Conservation (phyloP, 352 stramenopile genomes). For the Pythium aquatile region DNA sequence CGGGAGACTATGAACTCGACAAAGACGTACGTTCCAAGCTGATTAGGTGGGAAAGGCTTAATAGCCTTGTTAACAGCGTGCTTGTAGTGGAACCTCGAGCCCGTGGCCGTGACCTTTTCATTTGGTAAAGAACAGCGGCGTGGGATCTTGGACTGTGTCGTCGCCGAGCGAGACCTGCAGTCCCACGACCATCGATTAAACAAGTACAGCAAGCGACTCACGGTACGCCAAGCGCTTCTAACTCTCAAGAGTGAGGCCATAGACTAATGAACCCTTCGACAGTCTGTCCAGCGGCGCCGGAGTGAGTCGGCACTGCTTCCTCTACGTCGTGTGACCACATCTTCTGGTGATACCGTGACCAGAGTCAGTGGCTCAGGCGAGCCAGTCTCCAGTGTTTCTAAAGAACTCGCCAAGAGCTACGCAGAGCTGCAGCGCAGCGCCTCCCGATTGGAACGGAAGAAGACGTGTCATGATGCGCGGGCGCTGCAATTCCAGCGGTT, state of each 20-base stretch:
- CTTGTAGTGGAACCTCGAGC: conserved; percentile 43
- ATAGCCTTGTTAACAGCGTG: too few species aligned
- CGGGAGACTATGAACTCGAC: conserved; percentile 54
- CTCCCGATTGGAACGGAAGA: conserved; percentile 33
- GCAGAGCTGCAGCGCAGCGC: conserved; percentile 33
- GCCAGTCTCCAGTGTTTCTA: conserved; percentile 33
- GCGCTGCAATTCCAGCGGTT: conserved; percentile 41
- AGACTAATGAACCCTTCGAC: neutral
- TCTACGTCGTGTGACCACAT: conserved; percentile 1
- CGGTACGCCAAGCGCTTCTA: neutral
- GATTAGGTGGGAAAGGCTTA: neutral
- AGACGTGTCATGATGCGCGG: conserved; percentile 34
- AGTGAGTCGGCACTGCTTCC: conserved; percentile 23
- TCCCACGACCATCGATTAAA: neutral
- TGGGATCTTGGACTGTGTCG: conserved; percentile 42
- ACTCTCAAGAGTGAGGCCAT: neutral
- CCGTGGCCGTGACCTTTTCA: conserved; percentile 42
- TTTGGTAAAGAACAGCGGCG: conserved; percentile 45
- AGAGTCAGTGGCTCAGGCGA: neutral
- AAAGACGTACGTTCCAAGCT: conserved; percentile 31
- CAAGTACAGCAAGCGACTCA: conserved; percentile 19
- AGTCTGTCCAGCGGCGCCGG: conserved; percentile 11
- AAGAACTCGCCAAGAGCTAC: conserved; percentile 58
- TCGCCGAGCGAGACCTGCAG: conserved; percentile 15
- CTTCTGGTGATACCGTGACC: neutral